These are phyloP conservation scores for Diaporthe vaccinii DNA, from an alignment of 2,329 filamentous ascomycete species.

Conservation along the genomic window DNA sequence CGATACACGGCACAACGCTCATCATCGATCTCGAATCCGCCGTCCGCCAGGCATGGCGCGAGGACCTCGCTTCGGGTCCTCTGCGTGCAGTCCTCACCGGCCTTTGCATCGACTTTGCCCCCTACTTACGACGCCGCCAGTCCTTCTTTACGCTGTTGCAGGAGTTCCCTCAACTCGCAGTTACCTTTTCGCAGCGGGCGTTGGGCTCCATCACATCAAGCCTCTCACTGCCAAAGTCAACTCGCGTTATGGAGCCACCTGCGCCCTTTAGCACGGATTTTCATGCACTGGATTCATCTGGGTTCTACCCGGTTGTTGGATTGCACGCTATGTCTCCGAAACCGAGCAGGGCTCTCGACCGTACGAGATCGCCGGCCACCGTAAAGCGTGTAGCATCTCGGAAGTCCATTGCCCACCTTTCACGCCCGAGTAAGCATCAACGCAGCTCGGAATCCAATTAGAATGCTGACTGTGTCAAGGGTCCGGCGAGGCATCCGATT, in stretches of 20 bases:
- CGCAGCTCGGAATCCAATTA: background rate
- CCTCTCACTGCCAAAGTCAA: background rate
- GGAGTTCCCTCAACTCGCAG: background rate
- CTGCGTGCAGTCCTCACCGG: background rate
- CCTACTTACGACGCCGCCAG: background rate
- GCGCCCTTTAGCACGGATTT: background rate
- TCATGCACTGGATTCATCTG: background rate
- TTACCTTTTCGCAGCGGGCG: background rate
- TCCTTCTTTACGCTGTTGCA: background rate
- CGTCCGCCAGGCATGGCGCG: slow-evolving; percentile 8
- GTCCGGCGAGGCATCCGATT: background rate
- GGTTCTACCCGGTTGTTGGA: background rate
- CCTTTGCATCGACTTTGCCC: background rate
- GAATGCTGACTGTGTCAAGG: background rate
- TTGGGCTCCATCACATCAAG: background rate
- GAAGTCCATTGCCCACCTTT: too few species aligned
- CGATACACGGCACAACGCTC: background rate
- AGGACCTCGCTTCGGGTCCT: background rate
- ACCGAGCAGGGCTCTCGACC: background rate
- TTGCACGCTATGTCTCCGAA: too few species aligned
- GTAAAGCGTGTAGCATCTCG: background rate
- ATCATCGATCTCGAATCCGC: slow-evolving; percentile 5
- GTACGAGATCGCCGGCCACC: background rate
- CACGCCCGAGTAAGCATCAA: background rate
- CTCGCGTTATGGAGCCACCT: background rate